These are phyloP conservation scores for Oryza longistaminata DNA, from an alignment of 176 grass and related monocot genomes.

Conservation along the genomic window DNA sequence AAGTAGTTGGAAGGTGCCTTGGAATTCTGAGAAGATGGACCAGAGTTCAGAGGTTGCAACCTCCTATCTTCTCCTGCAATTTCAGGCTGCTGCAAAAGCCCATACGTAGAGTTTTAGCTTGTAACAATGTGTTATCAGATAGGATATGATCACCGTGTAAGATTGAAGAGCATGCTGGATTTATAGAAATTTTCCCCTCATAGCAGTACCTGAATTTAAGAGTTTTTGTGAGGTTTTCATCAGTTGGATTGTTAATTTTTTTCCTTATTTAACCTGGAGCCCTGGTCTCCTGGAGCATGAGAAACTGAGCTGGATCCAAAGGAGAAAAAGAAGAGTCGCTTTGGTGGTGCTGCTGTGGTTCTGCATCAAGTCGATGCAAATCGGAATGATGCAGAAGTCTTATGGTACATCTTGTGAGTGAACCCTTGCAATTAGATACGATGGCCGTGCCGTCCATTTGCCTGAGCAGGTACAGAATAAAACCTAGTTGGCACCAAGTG, in stretches of 20 bases:
- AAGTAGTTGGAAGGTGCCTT: conserved; percentile 7
- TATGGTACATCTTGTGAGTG: no score
- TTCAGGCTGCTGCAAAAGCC: conserved; percentile 15
- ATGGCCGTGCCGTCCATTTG: neutral
- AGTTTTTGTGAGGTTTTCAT: neutral
- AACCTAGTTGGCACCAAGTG: neutral
- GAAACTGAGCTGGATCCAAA: neutral
- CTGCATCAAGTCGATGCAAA: neutral
- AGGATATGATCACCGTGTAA: neutral
- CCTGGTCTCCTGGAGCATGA: no score
- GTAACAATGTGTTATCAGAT: conserved; percentile 22
- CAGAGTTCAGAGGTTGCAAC: neutral
- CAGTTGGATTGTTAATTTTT: neutral
- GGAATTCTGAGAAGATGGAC: conserved; percentile 4
- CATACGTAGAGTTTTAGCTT: neutral
- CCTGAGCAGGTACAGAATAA: neutral
- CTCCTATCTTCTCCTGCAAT: neutral
- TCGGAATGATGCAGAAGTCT: neutral
- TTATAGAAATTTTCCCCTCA: neutral
- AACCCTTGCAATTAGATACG: neutral
- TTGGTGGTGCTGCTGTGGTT: neutral
- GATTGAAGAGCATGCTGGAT: neutral
- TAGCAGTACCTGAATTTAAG: neutral
- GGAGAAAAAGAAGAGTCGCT: neutral
- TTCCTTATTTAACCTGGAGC: neutral